Percentiles rank a stretch among this genome's conserved stretches.
Evolutionary conservation across 768 basidiomycete genomes (phyloP).

Genomic region (Termitomyces sp.): DNA sequence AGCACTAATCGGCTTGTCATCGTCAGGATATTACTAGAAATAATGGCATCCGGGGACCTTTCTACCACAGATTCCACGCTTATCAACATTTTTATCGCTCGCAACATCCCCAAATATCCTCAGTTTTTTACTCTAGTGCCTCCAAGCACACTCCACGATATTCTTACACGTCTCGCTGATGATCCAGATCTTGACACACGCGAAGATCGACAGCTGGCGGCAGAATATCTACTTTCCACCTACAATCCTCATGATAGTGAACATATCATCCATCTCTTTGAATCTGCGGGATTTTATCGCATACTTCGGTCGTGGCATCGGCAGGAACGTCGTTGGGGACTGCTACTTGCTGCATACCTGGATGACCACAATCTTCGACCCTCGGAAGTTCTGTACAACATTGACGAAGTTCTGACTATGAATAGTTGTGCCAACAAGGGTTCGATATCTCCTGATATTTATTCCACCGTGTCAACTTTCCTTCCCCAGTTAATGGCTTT

Average conservation of each 20-base stretch:
- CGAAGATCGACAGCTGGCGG: conserved; percentile 93
- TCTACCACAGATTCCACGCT: conserved; percentile 68
- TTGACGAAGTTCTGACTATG: conserved; percentile 55
- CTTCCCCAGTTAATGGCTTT: conserved; percentile 60
- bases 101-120: conserved; percentile 95
- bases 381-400: conserved; percentile 57
- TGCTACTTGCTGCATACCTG: conserved; percentile 68
- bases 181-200: conserved; percentile 73
- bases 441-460: conserved; percentile 50
- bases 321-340: conserved; percentile 71
- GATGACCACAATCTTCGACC: conserved; percentile 61
- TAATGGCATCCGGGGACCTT: conserved; percentile 52
- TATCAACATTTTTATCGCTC: conserved; percentile 91
- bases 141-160: conserved; percentile 61
- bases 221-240: conserved; percentile 87
- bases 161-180: conserved; percentile 73
- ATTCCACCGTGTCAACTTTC: conserved; percentile 46
- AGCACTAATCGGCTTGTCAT: conserved; percentile 74
- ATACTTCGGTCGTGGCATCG: conserved; percentile 81
- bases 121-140: conserved; percentile 68
- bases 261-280: conserved; percentile 62
- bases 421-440: conserved; percentile 45
- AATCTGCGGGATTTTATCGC: conserved; percentile 83
- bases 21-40: conserved; percentile 80
- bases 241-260: conserved; percentile 84